Percentiles rank a stretch among this genome's conserved stretches.
Evolutionary conservation across 2,329 filamentous ascomycete species (phyloP).

Genomic region (Incumbomyces lentus): DNA sequence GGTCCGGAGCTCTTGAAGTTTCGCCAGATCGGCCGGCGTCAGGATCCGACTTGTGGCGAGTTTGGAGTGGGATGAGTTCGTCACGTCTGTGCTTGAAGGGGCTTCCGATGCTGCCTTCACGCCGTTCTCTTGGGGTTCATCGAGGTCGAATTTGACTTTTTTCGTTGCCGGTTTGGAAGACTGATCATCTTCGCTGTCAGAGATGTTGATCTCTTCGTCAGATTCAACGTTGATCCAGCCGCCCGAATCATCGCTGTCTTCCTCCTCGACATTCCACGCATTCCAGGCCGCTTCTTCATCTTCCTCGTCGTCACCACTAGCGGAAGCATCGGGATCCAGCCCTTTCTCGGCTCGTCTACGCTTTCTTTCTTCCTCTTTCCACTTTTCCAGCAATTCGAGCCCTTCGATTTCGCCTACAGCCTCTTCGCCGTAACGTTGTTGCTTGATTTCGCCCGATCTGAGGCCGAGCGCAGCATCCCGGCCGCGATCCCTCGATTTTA

Average conservation of each 20-base stretch:
- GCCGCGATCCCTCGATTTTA: constrained; percentile 82
- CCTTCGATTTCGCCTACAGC: constrained; percentile 76
- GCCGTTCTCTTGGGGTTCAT: constrained; percentile 35
- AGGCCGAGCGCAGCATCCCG: constrained; percentile 82
- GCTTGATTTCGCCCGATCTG: constrained; percentile 61
- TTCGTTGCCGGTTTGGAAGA: constrained; percentile 44
- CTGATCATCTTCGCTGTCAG: constrained; percentile 60
- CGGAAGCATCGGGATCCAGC: constrained; percentile 50
- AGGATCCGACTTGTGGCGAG: constrained; percentile 90
- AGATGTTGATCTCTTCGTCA: constrained; percentile 65
- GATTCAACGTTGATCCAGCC: constrained; percentile 89
- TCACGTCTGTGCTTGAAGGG: constrained; percentile 16
- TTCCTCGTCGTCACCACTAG: constrained; percentile 50
- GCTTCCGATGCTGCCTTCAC: constrained; percentile 18
- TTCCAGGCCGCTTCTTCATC: constrained; percentile 48
- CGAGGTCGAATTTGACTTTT: constrained; percentile 47
- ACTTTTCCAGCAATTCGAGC: constrained; percentile 79
- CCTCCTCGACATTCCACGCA: constrained; percentile 51
- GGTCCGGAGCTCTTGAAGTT: constrained; percentile 77
- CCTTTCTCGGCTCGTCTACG: constrained; percentile 61
- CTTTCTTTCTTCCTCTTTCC: constrained; percentile 81
- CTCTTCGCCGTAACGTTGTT: constrained; percentile 74
- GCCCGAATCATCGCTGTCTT: constrained; percentile 60
- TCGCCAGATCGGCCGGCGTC: constrained; percentile 90
- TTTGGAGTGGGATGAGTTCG: constrained; percentile 42